Evolutionary conservation across 495 filamentous ascomycete genomes (phyloP), one percentile per base, ranked within the genome.

Genomic region (Trichoderma gamsii): DNA sequence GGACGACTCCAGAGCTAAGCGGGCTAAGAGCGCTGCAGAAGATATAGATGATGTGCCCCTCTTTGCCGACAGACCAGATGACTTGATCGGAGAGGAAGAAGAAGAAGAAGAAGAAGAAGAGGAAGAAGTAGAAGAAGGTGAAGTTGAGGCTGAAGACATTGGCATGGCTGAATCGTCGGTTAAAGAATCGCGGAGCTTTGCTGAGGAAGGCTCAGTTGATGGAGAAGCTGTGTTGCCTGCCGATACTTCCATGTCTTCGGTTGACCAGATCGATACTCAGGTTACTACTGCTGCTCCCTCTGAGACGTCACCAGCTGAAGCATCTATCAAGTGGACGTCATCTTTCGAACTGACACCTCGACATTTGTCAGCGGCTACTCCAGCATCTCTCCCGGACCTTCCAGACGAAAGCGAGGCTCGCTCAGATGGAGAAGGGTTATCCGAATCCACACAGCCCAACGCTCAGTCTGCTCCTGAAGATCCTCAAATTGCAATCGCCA

Each of bases 1-100:
- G 2, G 85, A 87, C 72, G 82, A 85, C 67, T 81, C 80, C 63
- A 87, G 92, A 23, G 79, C 88, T 71, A 97, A 96, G 84, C 85
- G 91, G 74, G 84, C 86, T 72, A 85, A 88, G 65, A 85, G 82
- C 32, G 82, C 74, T 18, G 81, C 78, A 25, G 83, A 81, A 27
- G 86, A 88, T 73, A 87, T 84, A 46, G 86, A 92, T 72, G 82
- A 87, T 41, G 87, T 92, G 15, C 88, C 89, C 23, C 80, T 83
- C 63, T 92, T 92, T 76, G 91, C 90, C 38, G 73, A 79, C 25
- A 74, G 72, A 52, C 83, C 83, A 23, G 83, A 87, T n/a, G 80
- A 79, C 27, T 69, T 71, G 41, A 79, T 82, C 25, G 76, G 73
- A 21, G 77, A 80, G 66, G 67, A 76, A 23, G 70, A 78, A 13